A percentile compares a stretch with the other conserved stretches of the same genome.
Evolutionary conservation across 2,329 filamentous ascomycete species (phyloP).

Genomic region (Alternaria viburni): DNA sequence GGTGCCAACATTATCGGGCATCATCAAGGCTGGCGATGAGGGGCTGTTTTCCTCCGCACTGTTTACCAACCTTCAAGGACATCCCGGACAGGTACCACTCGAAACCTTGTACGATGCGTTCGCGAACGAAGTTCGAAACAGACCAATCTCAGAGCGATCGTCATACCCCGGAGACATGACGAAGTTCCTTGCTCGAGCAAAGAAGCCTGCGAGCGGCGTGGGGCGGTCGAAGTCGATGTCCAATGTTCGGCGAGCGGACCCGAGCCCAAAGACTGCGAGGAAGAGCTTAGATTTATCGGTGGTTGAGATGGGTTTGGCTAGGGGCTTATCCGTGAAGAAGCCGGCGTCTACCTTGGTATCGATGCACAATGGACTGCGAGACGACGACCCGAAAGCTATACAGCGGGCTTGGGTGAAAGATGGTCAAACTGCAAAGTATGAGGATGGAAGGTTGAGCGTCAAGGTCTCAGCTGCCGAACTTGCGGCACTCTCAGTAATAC

Average conservation of each 20-base stretch:
- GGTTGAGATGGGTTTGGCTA: constrained; percentile 21
- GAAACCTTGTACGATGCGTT: constrained; percentile 36
- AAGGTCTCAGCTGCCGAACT: constrained; percentile 34
- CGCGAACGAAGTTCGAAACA: constrained; percentile 29
- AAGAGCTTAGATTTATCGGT: constrained; percentile 26
- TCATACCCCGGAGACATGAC: constrained; percentile 31
- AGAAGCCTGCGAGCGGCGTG: constrained; percentile 13
- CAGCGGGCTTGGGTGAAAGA: constrained; percentile 35
- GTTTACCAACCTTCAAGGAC: constrained; percentile 29
- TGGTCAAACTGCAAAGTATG: constrained; percentile 25
- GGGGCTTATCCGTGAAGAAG: constrained; percentile 24
- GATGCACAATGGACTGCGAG: constrained; percentile 17
- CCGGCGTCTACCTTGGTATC: constrained; percentile 17
- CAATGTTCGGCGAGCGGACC: constrained; percentile 16
- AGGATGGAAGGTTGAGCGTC: constrained; percentile 21
- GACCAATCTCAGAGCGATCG: constrained; percentile 28
- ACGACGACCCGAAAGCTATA: neutral
- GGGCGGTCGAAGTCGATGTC: constrained; percentile 28
- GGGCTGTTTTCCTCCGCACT: constrained; percentile 34
- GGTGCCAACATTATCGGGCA: constrained; percentile 36
- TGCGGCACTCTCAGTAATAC: constrained; percentile 35
- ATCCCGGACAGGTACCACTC: constrained; percentile 32
- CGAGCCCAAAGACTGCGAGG: constrained; percentile 13
- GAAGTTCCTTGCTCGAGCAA: constrained; percentile 28
- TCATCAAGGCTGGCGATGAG: constrained; percentile 45